Evolutionary conservation across 1,139 yeast species (phyloP), one percentile per base, ranked within the genome.

Genomic region (Blastobotrys petasosporus): DNA sequence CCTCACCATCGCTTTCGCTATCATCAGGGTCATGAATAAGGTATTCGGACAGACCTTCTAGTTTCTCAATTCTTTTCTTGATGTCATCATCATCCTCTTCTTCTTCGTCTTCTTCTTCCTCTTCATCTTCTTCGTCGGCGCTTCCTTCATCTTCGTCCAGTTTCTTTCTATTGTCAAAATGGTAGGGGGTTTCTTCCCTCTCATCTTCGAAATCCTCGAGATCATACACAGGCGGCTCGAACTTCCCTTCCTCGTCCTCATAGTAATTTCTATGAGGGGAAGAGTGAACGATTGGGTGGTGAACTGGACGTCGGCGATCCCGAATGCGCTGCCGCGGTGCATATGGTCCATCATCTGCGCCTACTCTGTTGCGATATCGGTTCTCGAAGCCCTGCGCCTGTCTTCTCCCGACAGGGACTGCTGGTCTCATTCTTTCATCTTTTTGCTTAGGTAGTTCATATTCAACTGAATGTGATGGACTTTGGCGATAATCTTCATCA

Each of bases 81-180:
- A 25, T 17, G 35, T 33, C 39, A 25, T 29, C 15, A 2, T 32
- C 40, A 13, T 23, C 36, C 8, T 33, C 35, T 16, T 43, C 46
- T 15, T 44, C 44, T 7, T 33, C 45, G 16, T 46, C 51, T 10
- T 37, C 49, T 3, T 52, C 53, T 23, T 15, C 39, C 8, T 39
- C 41, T 4, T 41, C 47, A 4, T 48, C 42, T 4, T 42, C 41
- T 25, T 37, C 45, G 16, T 29, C 30, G 8, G 38, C 49, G 4
- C 23, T 32, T 12, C 32, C 45, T 3, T 37, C 29, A 34, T 36
- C 44, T n/a, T 39, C 37, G 2, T 31, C 41, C 7, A 9, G 33
- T 1, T 41, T 41, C n/a, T 17, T 13, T 12, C n/a, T 34, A 5
- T 42, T 37, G 16, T 46, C 37, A 9, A 13, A 8, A 15, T 43